Conservation (phyloP, 1,139 yeast species). For the Pneumocystis jirovecii region DNA sequence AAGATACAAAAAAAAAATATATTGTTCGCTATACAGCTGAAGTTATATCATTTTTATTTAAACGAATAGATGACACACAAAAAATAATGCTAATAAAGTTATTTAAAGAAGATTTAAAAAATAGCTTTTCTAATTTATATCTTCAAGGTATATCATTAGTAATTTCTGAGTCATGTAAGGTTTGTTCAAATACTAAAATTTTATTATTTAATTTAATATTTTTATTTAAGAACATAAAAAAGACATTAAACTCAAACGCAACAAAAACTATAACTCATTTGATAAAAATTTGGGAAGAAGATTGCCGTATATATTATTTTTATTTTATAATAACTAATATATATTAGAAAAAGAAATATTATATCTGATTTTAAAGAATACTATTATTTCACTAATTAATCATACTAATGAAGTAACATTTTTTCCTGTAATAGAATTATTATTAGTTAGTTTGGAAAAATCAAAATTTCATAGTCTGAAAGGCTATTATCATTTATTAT, state of each 20-base stretch:
- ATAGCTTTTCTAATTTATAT: neutral
- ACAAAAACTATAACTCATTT: neutral
- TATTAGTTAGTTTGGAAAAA: conserved; percentile 14
- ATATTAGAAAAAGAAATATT: conserved; percentile 17
- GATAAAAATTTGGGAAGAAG: neutral
- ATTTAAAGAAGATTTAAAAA: neutral
- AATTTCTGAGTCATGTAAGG: conserved; percentile 1
- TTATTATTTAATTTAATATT: neutral
- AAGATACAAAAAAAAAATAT: conserved; percentile 40
- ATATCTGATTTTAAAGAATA: conserved; percentile 39
- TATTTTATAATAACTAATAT: neutral
- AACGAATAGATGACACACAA: conserved; percentile 34
- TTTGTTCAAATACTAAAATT: conserved; percentile 34
- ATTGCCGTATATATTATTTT: neutral
- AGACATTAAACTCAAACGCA: neutral
- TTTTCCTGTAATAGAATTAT: conserved; percentile 25
- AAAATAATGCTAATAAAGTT: neutral
- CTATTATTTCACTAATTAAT: conserved; percentile 43
- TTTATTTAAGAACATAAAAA: neutral
- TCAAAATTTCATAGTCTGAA: conserved; percentile 8
- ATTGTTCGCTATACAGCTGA: conserved; percentile 79
- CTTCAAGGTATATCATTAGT: neutral
- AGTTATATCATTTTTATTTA: conserved; percentile 76
- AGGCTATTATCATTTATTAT: conserved; percentile 16
- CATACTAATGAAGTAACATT: conserved; percentile 49